Evolutionary conservation across 1,284 basidiomycete genomes (phyloP).

Genomic region (Ceratobasidium sp.): DNA sequence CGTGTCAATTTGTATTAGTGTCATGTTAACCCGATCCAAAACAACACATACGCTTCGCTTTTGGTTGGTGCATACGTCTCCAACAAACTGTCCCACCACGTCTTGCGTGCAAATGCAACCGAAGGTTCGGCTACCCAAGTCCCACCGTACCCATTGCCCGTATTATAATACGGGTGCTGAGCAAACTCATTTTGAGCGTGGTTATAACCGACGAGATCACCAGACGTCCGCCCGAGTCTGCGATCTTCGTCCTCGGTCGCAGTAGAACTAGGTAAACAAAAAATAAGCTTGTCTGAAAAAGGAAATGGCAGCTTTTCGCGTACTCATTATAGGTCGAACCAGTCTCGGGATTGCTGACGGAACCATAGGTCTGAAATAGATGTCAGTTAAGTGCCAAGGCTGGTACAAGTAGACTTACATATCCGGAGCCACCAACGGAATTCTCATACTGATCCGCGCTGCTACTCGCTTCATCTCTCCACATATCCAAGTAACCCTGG

Average conservation of each 20-base stretch:
- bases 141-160: background rate
- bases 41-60: conserved; percentile 28
- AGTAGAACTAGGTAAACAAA: background rate
- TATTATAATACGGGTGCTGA: conserved; percentile 8
- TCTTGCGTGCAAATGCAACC: conserved; percentile 64
- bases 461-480: background rate
- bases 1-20: conserved; percentile 40
- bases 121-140: conserved; percentile 36
- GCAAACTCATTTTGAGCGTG: background rate
- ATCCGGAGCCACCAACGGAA: conserved; percentile 6
- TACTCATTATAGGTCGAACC: conserved; percentile 29
- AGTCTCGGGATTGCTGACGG: conserved; percentile 5
- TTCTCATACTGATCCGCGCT: background rate
- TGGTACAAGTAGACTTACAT: conserved; percentile 1
- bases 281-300: background rate
- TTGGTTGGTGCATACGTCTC: conserved; percentile 56
- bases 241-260: conserved; percentile 24
- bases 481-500: background rate
- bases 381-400: background rate
- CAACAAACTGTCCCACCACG: conserved; percentile 77
- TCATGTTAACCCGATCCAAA: background rate
- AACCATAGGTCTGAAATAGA: conserved; percentile 8
- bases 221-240: background rate
- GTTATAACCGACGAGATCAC: background rate
- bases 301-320: background rate